Evolutionary conservation across 208 protist genomes (phyloP).

Genomic region (Trypanosoma platydactyli): DNA sequence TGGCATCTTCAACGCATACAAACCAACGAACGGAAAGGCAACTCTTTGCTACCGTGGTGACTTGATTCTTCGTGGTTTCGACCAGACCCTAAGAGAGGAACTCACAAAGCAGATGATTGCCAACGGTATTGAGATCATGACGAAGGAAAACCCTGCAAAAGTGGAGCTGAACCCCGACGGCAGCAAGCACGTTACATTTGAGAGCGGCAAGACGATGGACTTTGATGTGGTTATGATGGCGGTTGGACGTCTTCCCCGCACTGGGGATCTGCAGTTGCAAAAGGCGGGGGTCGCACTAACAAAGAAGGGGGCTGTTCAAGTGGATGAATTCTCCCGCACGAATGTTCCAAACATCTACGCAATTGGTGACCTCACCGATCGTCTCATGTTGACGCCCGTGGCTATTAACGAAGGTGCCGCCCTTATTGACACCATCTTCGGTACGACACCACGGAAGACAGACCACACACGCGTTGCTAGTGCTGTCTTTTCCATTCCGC

Average conservation of each 20-base stretch:
- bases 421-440: conserved; percentile 87
- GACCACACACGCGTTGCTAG: conserved; percentile 87
- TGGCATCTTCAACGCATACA: conserved; percentile 91
- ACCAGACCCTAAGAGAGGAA: conserved; percentile 71
- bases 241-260: conserved; percentile 94
- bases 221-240: conserved; percentile 96
- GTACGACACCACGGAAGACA: conserved; percentile 57
- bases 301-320: conserved; percentile 84
- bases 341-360: conserved; percentile 95
- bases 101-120: conserved; percentile 77
- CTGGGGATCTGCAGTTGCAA: conserved; percentile 89
- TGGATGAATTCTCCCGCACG: conserved; percentile 94
- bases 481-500: conserved; percentile 91
- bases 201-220: conserved; percentile 76
- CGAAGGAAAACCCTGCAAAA: conserved; percentile 73
- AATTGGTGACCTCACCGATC: conserved; percentile 96
- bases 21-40: conserved; percentile 61
- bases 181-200: conserved; percentile 72
- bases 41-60: conserved; percentile 81
- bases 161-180: conserved; percentile 73
- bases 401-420: conserved; percentile 88
- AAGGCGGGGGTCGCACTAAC: conserved; percentile 88
- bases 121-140: conserved; percentile 82
- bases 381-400: conserved; percentile 90
- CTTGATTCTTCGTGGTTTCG: conserved; percentile 87